Base-by-base conservation (phyloP, 495 filamentous ascomycete genomes). In the Penicillium macrosclerotiorum region DNA sequence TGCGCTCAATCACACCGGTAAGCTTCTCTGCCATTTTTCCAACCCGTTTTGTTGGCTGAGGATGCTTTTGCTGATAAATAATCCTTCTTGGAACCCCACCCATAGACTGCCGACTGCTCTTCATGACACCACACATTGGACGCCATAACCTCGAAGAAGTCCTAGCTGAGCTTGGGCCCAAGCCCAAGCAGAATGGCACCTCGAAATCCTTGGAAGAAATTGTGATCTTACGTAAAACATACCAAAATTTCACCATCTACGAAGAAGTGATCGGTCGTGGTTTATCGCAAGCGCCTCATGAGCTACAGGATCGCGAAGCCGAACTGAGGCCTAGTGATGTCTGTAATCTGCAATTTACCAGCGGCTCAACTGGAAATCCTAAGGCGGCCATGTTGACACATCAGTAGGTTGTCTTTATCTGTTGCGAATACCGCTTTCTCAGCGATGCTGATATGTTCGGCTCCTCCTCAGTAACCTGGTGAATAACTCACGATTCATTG, bases 321-420 rank as follows among this genome's bases (percentile, higher is more conserved):
- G 71, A 72, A 41, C 67, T 85, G 16, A 72, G 75, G 19, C 75
- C 80, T 3, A 72, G 78, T 42, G 76, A 85, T 47, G 80, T 86
- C 5, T 84, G 78, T 59, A 86, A 85, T 49, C 67, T 88, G 19
- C 84, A 86, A 51, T 88, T 84, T 64, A 86, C 84, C 29, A 83
- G 79, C 56, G 84, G 84, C 18, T 84, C 83, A 12, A 88, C 84
- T 0, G 84, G 84, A 3, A 77, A 78, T 19, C 84, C 84, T 29
- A 87, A 88, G 51, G 83, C 83, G 3, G 82, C 83, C n/a, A 87
- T 86, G 82, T 68, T 88, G 43, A 86, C 83, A 1, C 84, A 88
- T 51, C 72, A 81, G 80, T 82, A 70, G 35, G 75, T 67, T 14
- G 24, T 23, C 19, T 20, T n/a, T 2, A 12, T 12, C 1, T 9